Base-by-base conservation (phyloP, 208 protist genomes). In the Acanthamoeba royreba region DNA sequence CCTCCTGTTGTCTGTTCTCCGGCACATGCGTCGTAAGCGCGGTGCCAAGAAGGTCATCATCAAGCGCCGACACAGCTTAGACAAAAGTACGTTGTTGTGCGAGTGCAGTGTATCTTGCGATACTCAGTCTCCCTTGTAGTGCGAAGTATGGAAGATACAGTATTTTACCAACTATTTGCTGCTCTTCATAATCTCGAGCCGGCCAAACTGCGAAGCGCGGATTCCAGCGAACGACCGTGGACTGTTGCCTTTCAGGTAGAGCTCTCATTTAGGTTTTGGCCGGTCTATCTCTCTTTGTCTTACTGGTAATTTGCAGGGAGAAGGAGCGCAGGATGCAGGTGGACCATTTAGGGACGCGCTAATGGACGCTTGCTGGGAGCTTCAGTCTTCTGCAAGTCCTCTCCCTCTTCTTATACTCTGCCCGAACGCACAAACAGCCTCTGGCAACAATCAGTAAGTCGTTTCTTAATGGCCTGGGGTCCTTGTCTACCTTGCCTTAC, bases 311-410 rank as follows among this genome's bases (percentile, higher is more conserved):
- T 87, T 93, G 28, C 47, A 74, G 45, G 81, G 81, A 3, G 92
- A 94, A 46, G 74, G 79, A 3, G 63, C 81, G 4, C 61, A 28
- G 28, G 92, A 94, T 58, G 69, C 42, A 15, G 92, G 92, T 11
- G 92, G 92, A 35, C 92, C 92, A 8, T 94, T 69, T 55, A 74
- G 92, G 4, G 92, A 94, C n/a, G 49, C 63, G 35, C 33, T 94
- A 13, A 79, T 28, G 38, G 35, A 79, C 19, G 47, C 77, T 17
- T 66, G 53, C 46, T 7, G 17, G 47, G 92, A 94, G 33, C 86
- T 94, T 19, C 74, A 92, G 19, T 79, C 69, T 35, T 28, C 69
- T 19, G 2, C 15, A 7, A 45, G 40, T 35, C 35, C 31, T 35
- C 69, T 79, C 33, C 69, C 69, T 35, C 69, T 79, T 19, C 43